These are phyloP conservation scores for Candida ascalaphidarum DNA, from an alignment of 805 yeast species.

Conservation along the genomic window DNA sequence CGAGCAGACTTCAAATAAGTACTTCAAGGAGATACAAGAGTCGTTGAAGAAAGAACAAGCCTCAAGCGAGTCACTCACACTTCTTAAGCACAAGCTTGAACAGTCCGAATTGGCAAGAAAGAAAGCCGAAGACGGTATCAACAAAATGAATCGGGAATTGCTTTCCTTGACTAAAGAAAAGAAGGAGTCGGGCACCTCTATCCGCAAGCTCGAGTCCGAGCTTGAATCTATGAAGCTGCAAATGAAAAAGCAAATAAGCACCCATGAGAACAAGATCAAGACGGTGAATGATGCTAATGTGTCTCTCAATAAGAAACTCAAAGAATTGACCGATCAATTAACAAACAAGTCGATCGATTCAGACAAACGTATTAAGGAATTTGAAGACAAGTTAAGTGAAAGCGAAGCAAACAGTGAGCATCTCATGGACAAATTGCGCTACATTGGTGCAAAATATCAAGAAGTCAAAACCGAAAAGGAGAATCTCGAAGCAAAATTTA, in stretches of 20 bases:
- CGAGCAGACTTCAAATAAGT: conserved; percentile 18
- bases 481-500: conserved; percentile 4
- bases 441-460: conserved; percentile 29
- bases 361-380: conserved; percentile 9
- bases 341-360: conserved; percentile 10
- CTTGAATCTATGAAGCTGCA: conserved; percentile 17
- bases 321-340: conserved; percentile 5
- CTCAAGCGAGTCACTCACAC: conserved; percentile 16
- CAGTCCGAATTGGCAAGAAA: conserved; percentile 36
- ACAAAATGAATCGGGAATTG: conserved; percentile 82
- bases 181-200: conserved; percentile 37
- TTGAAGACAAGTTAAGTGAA: conserved; percentile 16
- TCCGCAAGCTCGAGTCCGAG: conserved; percentile 37
- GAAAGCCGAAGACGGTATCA: conserved; percentile 78
- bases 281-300: conserved; percentile 14
- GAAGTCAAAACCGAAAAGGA: conserved; percentile 9
- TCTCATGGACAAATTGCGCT: conserved; percentile 32
- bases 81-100: conserved; percentile 22
- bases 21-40: conserved; percentile 22
- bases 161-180: conserved; percentile 56
- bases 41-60: conserved; percentile 15
- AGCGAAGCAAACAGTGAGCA: conserved; percentile 23
- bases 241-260: conserved; percentile 21
- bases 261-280: conserved; percentile 11
- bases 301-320: conserved; percentile 10